Evolutionary conservation across 139 green algal species (phyloP).

Genomic region (Chlorella sp.): DNA sequence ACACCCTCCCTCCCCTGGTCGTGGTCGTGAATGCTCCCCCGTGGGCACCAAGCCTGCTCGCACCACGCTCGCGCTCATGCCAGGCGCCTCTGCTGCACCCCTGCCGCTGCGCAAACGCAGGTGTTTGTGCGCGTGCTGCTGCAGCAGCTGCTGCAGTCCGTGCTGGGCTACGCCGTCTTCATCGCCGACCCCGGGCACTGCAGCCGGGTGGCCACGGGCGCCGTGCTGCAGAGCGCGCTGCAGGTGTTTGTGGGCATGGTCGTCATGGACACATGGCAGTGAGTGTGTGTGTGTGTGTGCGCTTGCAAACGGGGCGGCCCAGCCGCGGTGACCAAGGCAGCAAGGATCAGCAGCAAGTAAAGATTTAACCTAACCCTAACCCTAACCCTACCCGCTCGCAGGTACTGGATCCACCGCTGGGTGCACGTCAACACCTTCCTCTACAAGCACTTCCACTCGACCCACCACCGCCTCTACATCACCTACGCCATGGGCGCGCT

Average conservation of each 20-base stretch:
- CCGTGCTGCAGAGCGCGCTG: constrained; percentile 7
- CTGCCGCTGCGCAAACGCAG: constrained; percentile 15
- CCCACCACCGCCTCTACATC: constrained; percentile 52
- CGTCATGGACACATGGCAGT: constrained; percentile 61
- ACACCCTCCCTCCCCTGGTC: too few relatives aligned
- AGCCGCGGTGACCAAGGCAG: too few relatives aligned
- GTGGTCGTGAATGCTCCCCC: too few relatives aligned
- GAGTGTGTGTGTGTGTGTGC: neutral
- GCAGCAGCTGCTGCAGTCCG: constrained; percentile 51
- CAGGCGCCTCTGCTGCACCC: too few relatives aligned
- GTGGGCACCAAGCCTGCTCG: too few relatives aligned
- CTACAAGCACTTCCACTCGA: constrained; percentile 59
- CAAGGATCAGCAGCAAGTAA: too few relatives aligned
- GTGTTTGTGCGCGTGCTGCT: constrained; percentile 56
- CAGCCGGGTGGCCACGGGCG: neutral
- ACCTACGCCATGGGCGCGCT: constrained; percentile 59
- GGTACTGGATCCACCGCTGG: constrained; percentile 67
- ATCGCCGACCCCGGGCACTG: constrained; percentile 34
- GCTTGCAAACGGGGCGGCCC: too few relatives aligned
- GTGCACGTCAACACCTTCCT: constrained; percentile 52
- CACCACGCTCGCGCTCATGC: too few relatives aligned
- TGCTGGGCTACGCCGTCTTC: constrained; percentile 22
- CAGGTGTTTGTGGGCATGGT: constrained; percentile 55
- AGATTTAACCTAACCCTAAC: neutral
- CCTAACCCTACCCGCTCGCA: neutral